These are phyloP conservation scores for Parastagonospora nodorum DNA, from an alignment of 2,329 filamentous ascomycete species.

Conservation along the genomic window DNA sequence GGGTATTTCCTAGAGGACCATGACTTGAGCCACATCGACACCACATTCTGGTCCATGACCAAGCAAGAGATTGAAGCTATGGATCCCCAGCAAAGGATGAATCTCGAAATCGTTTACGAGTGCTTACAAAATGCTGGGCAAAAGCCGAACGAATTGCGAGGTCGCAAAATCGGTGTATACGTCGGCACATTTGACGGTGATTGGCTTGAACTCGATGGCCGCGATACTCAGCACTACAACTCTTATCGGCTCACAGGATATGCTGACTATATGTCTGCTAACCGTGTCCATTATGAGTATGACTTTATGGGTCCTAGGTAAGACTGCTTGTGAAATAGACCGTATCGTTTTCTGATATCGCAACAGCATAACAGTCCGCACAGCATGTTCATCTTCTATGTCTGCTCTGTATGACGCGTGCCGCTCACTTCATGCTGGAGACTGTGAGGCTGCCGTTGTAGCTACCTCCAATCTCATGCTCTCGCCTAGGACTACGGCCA, in stretches of 20 bases:
- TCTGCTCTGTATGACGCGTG: constrained; percentile 30
- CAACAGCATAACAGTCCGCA: constrained; percentile 27
- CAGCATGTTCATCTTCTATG: constrained; percentile 43
- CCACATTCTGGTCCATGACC: constrained; percentile 19
- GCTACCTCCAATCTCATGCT: constrained; percentile 23
- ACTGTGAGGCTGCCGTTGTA: constrained; percentile 17
- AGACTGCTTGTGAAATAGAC: constrained; percentile 12
- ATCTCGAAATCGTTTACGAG: constrained; percentile 36
- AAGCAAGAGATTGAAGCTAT: constrained; percentile 10
- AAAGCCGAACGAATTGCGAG: constrained; percentile 7
- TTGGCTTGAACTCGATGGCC: constrained; percentile 10
- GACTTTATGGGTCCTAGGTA: constrained; percentile 23
- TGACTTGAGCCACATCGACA: constrained; percentile 14
- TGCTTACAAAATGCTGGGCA: constrained; percentile 44
- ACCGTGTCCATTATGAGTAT: constrained; percentile 34
- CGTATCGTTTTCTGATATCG: not conserved
- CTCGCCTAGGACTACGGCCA: not conserved
- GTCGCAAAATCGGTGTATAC: constrained; percentile 38
- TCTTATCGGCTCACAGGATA: constrained; percentile 12
- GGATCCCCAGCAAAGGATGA: constrained; percentile 31
- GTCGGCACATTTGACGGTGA: constrained; percentile 37
- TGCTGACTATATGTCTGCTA: constrained; percentile 25
- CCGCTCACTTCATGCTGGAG: constrained; percentile 8
- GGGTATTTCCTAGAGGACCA: constrained; percentile 20
- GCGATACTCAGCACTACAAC: constrained; percentile 1